Percentiles rank a stretch among this genome's conserved stretches.
These are phyloP conservation scores for Carex scoparia DNA, from an alignment of 176 grass and related monocot species.

Conservation along the genomic window DNA sequence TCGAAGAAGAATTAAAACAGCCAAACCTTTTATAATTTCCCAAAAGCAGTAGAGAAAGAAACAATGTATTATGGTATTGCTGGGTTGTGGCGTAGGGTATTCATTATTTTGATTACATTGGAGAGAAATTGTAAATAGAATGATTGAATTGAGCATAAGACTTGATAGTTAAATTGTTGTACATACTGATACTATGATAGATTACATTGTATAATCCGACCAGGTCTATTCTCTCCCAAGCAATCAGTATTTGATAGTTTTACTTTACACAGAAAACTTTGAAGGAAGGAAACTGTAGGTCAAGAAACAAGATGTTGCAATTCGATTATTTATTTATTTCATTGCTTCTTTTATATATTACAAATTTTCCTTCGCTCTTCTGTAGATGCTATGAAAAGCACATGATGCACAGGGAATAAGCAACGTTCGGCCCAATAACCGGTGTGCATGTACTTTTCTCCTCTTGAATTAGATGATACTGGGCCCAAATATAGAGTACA, in stretches of 20 bases:
- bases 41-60: background rate
- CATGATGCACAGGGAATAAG: background rate
- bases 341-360: background rate
- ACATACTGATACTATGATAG: background rate
- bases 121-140: background rate
- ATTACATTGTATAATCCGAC: background rate
- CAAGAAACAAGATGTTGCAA: background rate
- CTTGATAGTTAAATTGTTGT: background rate
- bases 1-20: background rate
- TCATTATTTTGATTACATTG: slow-evolving; percentile 21
- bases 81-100: background rate
- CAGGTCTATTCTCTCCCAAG: background rate
- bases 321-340: background rate
- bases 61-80: background rate
- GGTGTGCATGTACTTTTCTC: background rate
- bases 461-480: too few species aligned
- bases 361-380: background rate
- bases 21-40: background rate
- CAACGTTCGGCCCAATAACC: background rate
- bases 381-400: background rate
- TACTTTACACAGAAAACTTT: background rate
- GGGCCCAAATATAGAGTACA: too few species aligned
- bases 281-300: background rate
- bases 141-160: background rate
- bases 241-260: background rate